Conservation (phyloP, 2,329 filamentous ascomycete species). For the Rhexocercosporidium sp. region DNA sequence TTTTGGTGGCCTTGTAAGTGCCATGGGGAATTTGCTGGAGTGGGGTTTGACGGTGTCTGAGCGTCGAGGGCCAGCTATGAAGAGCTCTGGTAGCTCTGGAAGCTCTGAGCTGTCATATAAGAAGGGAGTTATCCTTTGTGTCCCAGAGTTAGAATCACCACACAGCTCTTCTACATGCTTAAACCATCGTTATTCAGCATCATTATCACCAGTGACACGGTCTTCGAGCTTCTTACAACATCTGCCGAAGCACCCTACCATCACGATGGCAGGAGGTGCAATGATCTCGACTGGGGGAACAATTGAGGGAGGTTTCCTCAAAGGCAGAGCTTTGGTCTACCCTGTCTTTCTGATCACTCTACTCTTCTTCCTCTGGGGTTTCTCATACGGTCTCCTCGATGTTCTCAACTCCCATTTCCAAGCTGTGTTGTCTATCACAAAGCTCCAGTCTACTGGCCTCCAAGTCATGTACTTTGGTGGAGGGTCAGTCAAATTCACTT, state of each 20-base stretch:
- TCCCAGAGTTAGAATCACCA: background rate
- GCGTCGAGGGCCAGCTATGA: too few relatives aligned
- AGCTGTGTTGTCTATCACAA: slow-evolving; percentile 60
- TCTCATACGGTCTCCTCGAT: slow-evolving; percentile 86
- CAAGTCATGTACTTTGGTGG: slow-evolving; percentile 75
- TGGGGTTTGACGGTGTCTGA: slow-evolving; percentile 7
- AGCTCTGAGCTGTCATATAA: slow-evolving; percentile 7
- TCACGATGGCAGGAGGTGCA: slow-evolving; percentile 49
- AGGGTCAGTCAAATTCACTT: slow-evolving; percentile 42
- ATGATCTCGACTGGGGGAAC: slow-evolving; percentile 43
- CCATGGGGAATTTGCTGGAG: background rate
- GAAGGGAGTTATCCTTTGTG: background rate
- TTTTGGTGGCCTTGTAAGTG: background rate
- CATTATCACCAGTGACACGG: background rate
- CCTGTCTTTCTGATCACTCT: slow-evolving; percentile 68
- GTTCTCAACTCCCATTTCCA: slow-evolving; percentile 78
- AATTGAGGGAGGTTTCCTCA: slow-evolving; percentile 41
- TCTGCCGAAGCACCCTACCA: background rate
- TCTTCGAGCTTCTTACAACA: background rate
- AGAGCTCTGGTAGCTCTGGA: background rate
- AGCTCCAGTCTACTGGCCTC: slow-evolving; percentile 68
- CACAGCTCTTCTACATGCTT: background rate
- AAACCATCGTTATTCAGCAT: background rate
- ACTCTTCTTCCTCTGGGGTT: slow-evolving; percentile 86
- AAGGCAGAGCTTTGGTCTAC: slow-evolving; percentile 49